Conservation (phyloP, 208 protist genomes). For the Leishmania tarentolae region DNA sequence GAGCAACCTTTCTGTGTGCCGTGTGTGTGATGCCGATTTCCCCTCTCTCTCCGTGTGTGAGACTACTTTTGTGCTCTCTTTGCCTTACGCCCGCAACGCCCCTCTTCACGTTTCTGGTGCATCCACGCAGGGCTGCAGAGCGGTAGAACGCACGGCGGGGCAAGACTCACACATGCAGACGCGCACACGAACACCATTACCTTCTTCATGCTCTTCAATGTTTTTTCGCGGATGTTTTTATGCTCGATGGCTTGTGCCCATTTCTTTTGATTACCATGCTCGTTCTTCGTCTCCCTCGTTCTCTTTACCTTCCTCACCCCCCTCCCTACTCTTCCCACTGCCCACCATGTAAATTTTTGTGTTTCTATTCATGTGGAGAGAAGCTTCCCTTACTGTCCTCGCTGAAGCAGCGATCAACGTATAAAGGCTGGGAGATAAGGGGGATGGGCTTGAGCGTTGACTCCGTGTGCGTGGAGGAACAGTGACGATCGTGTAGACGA, state of each 20-base stretch:
- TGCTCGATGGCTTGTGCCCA: too few species aligned
- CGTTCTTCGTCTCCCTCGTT: not conserved
- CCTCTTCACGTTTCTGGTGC: not conserved
- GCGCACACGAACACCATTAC: not conserved
- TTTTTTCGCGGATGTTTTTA: not conserved
- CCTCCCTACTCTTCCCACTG: too few species aligned
- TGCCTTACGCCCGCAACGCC: not conserved
- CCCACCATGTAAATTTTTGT: conserved; percentile 2
- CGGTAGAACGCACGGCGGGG: not conserved
- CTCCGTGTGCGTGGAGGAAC: not conserved
- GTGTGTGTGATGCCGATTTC: not conserved
- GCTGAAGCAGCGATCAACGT: not conserved
- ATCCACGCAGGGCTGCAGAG: not conserved
- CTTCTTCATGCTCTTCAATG: not conserved
- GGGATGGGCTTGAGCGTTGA: not conserved
- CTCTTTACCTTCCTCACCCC: not conserved
- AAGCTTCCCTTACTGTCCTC: not conserved
- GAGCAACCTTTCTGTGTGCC: not conserved
- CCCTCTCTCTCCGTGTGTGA: not conserved
- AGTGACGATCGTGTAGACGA: not conserved
- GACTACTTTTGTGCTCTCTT: not conserved
- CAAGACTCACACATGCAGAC: not conserved
- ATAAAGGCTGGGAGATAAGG: not conserved
- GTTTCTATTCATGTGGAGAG: not conserved
- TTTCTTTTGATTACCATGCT: not conserved